These are phyloP conservation scores for Aspergillus sp. DNA, from an alignment of 2,329 filamentous ascomycete genomes.

Conservation along the genomic window DNA sequence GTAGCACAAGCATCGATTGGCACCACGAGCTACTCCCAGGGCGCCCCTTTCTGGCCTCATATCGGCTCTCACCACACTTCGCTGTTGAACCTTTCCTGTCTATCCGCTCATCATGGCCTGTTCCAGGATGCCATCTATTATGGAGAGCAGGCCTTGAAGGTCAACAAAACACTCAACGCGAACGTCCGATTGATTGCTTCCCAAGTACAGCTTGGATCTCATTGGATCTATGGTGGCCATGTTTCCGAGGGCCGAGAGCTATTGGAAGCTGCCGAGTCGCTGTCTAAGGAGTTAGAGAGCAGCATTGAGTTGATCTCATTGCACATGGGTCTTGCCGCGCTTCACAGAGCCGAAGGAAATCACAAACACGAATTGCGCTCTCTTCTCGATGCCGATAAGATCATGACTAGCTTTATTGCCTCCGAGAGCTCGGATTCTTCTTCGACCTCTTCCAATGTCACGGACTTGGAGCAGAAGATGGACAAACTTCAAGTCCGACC, in stretches of 20 bases:
- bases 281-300: slow-evolving; percentile 51
- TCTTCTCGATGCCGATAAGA: slow-evolving; percentile 50
- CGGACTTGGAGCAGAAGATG: slow-evolving; percentile 44
- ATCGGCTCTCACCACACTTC: slow-evolving; percentile 71
- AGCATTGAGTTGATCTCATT: slow-evolving; percentile 55
- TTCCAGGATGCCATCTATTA: slow-evolving; percentile 88
- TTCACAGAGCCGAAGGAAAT: slow-evolving; percentile 50
- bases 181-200: slow-evolving; percentile 53
- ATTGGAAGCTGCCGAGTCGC: slow-evolving; percentile 56
- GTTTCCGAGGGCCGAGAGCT: slow-evolving; percentile 55
- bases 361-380: slow-evolving; percentile 49
- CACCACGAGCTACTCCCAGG: slow-evolving; percentile 49
- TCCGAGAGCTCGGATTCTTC: slow-evolving; percentile 31
- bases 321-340: slow-evolving; percentile 43
- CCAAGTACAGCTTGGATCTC: slow-evolving; percentile 47
- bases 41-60: slow-evolving; percentile 76
- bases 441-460: slow-evolving; percentile 28
- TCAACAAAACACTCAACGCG: slow-evolving; percentile 68
- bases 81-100: slow-evolving; percentile 69
- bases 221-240: slow-evolving; percentile 52
- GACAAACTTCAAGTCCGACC: slow-evolving; percentile 40
- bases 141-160: slow-evolving; percentile 76
- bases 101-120: slow-evolving; percentile 82
- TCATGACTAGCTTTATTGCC: slow-evolving; percentile 43
- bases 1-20: slow-evolving; percentile 40